phyloP scores from a whole-genome alignment of 495 filamentous ascomycete genomes.

The Apodospora peruviana region DNA sequence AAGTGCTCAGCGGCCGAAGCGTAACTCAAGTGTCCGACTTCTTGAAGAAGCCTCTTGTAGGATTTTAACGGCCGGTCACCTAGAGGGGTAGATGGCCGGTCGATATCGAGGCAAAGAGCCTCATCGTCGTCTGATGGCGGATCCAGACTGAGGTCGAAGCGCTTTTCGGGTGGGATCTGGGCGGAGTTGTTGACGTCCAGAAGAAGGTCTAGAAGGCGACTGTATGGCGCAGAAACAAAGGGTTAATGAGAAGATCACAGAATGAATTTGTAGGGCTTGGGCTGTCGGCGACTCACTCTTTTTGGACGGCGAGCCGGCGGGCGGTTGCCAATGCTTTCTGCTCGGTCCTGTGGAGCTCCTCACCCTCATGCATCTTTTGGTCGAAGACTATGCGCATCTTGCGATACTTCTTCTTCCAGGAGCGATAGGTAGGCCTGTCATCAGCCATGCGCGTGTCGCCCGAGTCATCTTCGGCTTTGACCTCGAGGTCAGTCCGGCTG shows the following conservation, averaged over 20 bases:
- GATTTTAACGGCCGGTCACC: slow-evolving; percentile 28
- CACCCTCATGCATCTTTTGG: slow-evolving; percentile 70
- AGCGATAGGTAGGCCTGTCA: slow-evolving; percentile 35
- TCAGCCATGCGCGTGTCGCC: slow-evolving; percentile 29
- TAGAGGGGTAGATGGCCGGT: slow-evolving; percentile 19
- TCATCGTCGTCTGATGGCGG: slow-evolving; percentile 50
- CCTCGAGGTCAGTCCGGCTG: slow-evolving; percentile 12
- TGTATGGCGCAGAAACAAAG: no score
- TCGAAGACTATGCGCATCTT: slow-evolving; percentile 89
- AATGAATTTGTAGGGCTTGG: no score
- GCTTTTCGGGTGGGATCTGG: slow-evolving; percentile 67
- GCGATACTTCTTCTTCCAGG: slow-evolving; percentile 84
- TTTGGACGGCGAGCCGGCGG: slow-evolving; percentile 76
- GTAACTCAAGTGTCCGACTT: slow-evolving; percentile 36
- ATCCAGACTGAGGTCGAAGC: slow-evolving; percentile 55
- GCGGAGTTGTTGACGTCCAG: slow-evolving; percentile 78
- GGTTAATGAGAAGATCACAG: slow-evolving; percentile 7
- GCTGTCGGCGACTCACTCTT: no score
- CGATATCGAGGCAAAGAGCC: slow-evolving; percentile 25
- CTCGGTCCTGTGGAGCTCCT: slow-evolving; percentile 70
- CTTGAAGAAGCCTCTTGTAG: slow-evolving; percentile 31
- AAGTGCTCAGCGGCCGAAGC: slow-evolving; percentile 31
- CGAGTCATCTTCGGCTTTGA: slow-evolving; percentile 28
- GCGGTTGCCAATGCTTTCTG: slow-evolving; percentile 70
- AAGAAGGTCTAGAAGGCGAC: slow-evolving; percentile 75